phyloP scores from a whole-genome alignment of 768 basidiomycete species.

The Russula abietina region DNA sequence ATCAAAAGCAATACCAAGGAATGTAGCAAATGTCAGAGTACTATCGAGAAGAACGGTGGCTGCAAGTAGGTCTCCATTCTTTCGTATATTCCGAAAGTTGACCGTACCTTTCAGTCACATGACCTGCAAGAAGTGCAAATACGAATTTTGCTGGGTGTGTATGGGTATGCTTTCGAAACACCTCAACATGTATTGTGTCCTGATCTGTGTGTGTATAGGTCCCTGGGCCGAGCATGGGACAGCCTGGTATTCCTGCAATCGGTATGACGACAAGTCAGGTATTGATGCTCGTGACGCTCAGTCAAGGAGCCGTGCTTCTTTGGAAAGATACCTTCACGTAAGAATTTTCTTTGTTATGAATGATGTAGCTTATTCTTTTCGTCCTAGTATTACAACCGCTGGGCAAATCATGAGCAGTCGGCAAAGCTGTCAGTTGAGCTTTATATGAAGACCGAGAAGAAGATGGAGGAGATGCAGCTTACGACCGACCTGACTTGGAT shows the following conservation, averaged over 20 bases:
- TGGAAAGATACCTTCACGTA: conserved; percentile 95
- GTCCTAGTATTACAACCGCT: conserved; percentile 93
- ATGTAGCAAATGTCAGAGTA: conserved; percentile 91
- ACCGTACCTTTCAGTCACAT: conserved; percentile 66
- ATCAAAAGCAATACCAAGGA: conserved; percentile 99
- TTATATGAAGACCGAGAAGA: conserved; percentile 95
- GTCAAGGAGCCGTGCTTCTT: conserved; percentile 78
- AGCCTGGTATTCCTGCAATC: conserved; percentile 96
- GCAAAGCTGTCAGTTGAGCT: conserved; percentile 91
- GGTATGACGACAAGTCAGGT: conserved; percentile 89
- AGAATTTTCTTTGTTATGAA: conserved; percentile 27
- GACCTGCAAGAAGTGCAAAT: conserved; percentile 99
- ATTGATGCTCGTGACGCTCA: conserved; percentile 88
- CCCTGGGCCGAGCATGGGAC: conserved; percentile 98
- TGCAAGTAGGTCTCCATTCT: conserved; percentile 77
- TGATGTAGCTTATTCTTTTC: conserved; percentile 2
- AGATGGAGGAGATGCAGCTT: conserved; percentile 99
- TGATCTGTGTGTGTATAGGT: conserved; percentile 42
- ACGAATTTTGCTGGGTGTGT: conserved; percentile 99
- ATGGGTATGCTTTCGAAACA: conserved; percentile 56
- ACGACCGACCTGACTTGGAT: conserved; percentile 93
- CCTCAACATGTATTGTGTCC: conserved; percentile 34
- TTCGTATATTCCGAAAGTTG: conserved; percentile 14
- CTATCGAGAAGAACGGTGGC: conserved; percentile 99
- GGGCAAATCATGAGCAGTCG: conserved; percentile 99